Evolutionary conservation across 768 basidiomycete genomes (phyloP).

Genomic region (Butyriboletus loyo): DNA sequence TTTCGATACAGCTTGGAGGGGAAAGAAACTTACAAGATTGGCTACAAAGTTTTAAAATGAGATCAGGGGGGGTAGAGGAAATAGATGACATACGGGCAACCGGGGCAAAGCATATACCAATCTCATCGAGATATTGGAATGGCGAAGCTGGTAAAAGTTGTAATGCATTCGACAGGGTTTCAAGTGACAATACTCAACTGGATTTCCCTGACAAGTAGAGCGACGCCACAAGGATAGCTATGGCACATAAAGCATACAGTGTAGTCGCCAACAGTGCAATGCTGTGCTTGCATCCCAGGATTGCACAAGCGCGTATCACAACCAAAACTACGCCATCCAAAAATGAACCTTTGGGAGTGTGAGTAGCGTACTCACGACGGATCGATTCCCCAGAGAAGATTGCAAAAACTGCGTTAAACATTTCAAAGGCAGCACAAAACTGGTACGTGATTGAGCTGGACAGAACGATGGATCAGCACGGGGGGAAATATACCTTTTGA

Average conservation of each 20-base stretch:
- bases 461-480: background rate
- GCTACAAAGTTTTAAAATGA: constrained; percentile 1
- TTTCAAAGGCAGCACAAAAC: constrained; percentile 15
- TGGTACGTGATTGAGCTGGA: background rate
- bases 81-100: constrained; percentile 9
- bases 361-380: constrained; percentile 15
- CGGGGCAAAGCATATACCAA: constrained; percentile 8
- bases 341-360: background rate
- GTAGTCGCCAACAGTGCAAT: background rate
- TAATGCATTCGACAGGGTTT: background rate
- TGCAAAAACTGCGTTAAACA: background rate
- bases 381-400: constrained; percentile 19
- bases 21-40: constrained; percentile 4
- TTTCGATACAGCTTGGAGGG: background rate
- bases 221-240: background rate
- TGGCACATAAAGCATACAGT: constrained; percentile 11
- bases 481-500: constrained; percentile 3
- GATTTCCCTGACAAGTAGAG: background rate
- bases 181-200: background rate
- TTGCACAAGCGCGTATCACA: constrained; percentile 23
- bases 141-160: background rate
- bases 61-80: background rate
- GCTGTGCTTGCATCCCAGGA: constrained; percentile 12
- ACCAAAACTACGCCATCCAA: constrained; percentile 19
- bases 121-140: constrained; percentile 8